These are phyloP conservation scores for Penicillium silybi DNA, from an alignment of 495 filamentous ascomycete genomes.

Conservation along the genomic window DNA sequence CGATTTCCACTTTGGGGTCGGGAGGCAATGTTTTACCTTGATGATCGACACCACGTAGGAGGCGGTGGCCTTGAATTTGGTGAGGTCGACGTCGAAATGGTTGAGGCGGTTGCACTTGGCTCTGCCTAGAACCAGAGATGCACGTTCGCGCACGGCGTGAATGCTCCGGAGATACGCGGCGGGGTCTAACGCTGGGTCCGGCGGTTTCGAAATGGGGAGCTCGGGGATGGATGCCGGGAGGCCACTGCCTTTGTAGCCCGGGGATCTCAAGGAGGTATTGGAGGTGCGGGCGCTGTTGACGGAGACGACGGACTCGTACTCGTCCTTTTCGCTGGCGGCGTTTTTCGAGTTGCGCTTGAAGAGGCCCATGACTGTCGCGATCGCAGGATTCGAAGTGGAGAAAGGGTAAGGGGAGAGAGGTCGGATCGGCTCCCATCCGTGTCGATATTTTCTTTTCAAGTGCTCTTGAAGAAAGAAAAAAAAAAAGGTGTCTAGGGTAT, in stretches of 20 bases:
- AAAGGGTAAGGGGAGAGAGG: background rate
- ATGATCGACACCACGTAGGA: constrained; percentile 95
- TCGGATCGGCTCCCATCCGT: background rate
- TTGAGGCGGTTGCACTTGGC: constrained; percentile 74
- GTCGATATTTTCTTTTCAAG: too few relatives aligned
- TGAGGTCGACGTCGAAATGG: constrained; percentile 90
- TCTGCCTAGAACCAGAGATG: constrained; percentile 65
- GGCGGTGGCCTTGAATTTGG: constrained; percentile 82
- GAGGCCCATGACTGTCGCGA: constrained; percentile 50
- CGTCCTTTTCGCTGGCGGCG: constrained; percentile 45
- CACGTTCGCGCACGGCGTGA: constrained; percentile 79
- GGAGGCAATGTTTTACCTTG: constrained; percentile 57
- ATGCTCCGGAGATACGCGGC: constrained; percentile 90
- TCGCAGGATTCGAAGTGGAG: constrained; percentile 2
- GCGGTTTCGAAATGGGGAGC: constrained; percentile 75
- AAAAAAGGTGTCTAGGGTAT: background rate
- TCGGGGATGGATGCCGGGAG: constrained; percentile 52
- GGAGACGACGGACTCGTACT: constrained; percentile 44
- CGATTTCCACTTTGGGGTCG: background rate
- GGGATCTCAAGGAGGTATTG: constrained; percentile 55
- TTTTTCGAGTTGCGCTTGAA: constrained; percentile 61
- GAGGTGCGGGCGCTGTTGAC: constrained; percentile 49
- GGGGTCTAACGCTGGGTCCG: constrained; percentile 87
- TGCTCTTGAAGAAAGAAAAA: background rate
- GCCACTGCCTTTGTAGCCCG: constrained; percentile 40